These are phyloP conservation scores for Canavalia gladiata DNA, from an alignment of 306 rosid genomes.

Conservation along the genomic window DNA sequence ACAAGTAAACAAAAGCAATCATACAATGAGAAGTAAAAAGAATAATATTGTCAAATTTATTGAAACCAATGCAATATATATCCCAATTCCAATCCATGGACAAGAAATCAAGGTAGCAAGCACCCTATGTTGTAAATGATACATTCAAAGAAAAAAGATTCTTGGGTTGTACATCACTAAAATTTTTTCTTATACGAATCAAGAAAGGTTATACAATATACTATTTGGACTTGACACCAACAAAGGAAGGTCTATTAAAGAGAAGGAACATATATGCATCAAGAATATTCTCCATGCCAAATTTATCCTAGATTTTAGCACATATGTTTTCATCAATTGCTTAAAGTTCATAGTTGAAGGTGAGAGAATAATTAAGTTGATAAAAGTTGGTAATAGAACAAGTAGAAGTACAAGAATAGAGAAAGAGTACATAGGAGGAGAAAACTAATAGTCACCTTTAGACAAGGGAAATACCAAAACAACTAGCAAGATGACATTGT, in stretches of 20 bases:
- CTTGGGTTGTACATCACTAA: slow-evolving; percentile 39
- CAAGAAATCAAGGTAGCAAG: slow-evolving; percentile 19
- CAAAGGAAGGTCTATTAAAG: slow-evolving; percentile 36
- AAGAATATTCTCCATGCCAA: not conserved
- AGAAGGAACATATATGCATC: slow-evolving; percentile 42
- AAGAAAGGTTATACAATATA: slow-evolving; percentile 44
- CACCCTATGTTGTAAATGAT: slow-evolving; percentile 19
- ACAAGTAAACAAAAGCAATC: slow-evolving; percentile 31
- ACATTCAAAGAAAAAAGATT: slow-evolving; percentile 26
- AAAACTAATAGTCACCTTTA: too few relatives aligned
- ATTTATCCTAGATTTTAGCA: too few relatives aligned
- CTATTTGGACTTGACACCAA: slow-evolving; percentile 19
- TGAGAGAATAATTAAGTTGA: too few relatives aligned
- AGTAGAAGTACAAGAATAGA: too few relatives aligned
- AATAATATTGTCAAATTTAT: not conserved
- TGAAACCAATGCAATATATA: slow-evolving; percentile 4
- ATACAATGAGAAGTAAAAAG: slow-evolving; percentile 6
- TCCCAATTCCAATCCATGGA: slow-evolving; percentile 17
- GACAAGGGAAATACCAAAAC: too few relatives aligned
- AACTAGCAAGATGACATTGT: too few relatives aligned
- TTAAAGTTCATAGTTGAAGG: too few relatives aligned
- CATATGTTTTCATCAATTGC: too few relatives aligned
- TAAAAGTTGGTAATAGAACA: too few relatives aligned
- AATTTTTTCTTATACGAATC: not conserved
- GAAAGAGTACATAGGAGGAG: too few relatives aligned